Evolutionary conservation across 1,139 yeast species (phyloP).

Genomic region (Kurtzmaniella quercitrusa): DNA sequence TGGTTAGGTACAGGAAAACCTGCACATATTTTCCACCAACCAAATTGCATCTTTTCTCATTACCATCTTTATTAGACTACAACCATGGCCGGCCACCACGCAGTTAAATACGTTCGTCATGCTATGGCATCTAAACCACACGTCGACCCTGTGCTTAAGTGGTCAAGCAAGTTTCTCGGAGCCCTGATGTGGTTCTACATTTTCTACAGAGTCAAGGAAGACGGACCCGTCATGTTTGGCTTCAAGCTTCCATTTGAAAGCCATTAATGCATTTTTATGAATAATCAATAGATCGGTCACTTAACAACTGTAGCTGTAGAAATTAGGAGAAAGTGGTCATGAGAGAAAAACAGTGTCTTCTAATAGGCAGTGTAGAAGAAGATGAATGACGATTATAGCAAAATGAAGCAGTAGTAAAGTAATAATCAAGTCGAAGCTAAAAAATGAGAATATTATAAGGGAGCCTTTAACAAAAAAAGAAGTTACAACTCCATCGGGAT

Average conservation of each 20-base stretch:
- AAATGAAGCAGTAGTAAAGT: too few relatives aligned
- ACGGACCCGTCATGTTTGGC: constrained; percentile 57
- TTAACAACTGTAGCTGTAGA: not conserved
- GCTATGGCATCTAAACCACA: constrained; percentile 53
- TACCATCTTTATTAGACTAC: not conserved
- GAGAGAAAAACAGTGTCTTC: too few relatives aligned
- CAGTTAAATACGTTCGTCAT: constrained; percentile 48
- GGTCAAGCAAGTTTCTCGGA: constrained; percentile 64
- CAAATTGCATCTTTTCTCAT: constrained; percentile 3
- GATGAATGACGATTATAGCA: too few relatives aligned
- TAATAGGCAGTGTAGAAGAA: too few relatives aligned
- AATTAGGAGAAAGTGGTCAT: constrained; percentile 1
- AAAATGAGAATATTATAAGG: too few relatives aligned
- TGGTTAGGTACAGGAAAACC: too few relatives aligned
- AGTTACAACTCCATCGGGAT: too few relatives aligned
- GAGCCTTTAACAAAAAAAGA: too few relatives aligned
- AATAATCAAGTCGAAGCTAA: too few relatives aligned
- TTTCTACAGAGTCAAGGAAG: constrained; percentile 72
- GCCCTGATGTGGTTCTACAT: constrained; percentile 90
- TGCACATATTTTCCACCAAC: constrained; percentile 6
- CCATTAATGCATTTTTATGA: constrained; percentile 15
- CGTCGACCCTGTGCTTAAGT: constrained; percentile 49
- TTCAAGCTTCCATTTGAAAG: constrained; percentile 41
- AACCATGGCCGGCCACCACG: constrained; percentile 41
- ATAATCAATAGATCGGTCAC: not conserved